phyloP scores from a whole-genome alignment of 352 stramenopile species.

The Phytopythium helicoides region DNA sequence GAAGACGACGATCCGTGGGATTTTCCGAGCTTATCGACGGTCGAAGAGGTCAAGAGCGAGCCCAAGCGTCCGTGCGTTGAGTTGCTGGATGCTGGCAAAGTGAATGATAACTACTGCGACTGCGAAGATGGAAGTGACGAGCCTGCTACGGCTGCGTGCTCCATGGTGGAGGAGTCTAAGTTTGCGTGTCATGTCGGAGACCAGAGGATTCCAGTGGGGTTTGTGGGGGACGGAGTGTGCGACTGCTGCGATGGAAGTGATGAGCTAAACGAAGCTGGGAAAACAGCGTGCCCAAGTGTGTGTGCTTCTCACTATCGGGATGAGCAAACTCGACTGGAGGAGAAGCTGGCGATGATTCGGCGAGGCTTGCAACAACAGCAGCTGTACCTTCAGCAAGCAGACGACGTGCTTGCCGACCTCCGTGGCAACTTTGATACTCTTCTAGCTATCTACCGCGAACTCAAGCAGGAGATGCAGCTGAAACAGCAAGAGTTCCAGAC shows the following conservation, averaged over 20 bases:
- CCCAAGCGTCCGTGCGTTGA: slow-evolving; percentile 26
- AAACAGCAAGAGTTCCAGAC: slow-evolving; percentile 22
- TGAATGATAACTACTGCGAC: slow-evolving; percentile 95
- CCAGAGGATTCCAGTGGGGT: slow-evolving; percentile 41
- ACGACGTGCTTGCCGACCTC: slow-evolving; percentile 22
- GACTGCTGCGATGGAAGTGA: slow-evolving; percentile 98
- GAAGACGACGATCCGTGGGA: slow-evolving; percentile 51
- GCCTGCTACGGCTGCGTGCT: slow-evolving; percentile 78
- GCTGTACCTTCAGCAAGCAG: slow-evolving; percentile 19
- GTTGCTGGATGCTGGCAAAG: slow-evolving; percentile 19
- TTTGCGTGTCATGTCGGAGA: slow-evolving; percentile 39
- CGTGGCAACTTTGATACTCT: slow-evolving; percentile 23
- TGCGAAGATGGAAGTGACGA: slow-evolving; percentile 92
- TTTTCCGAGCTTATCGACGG: slow-evolving; percentile 24
- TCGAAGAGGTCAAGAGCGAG: too few relatives aligned
- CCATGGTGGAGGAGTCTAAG: slow-evolving; percentile 24
- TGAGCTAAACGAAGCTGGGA: slow-evolving; percentile 36
- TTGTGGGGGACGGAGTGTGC: slow-evolving; percentile 93
- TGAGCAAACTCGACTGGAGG: slow-evolving; percentile 15
- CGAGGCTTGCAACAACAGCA: slow-evolving; percentile 17
- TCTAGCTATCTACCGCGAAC: slow-evolving; percentile 4
- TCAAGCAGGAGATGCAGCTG: slow-evolving; percentile 29
- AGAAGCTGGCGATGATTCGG: slow-evolving; percentile 20
- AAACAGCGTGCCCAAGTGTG: slow-evolving; percentile 30
- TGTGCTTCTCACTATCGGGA: slow-evolving; percentile 26